Evolutionary conservation across 1,284 basidiomycete species (phyloP).

Genomic region (Malassezia globosa): DNA sequence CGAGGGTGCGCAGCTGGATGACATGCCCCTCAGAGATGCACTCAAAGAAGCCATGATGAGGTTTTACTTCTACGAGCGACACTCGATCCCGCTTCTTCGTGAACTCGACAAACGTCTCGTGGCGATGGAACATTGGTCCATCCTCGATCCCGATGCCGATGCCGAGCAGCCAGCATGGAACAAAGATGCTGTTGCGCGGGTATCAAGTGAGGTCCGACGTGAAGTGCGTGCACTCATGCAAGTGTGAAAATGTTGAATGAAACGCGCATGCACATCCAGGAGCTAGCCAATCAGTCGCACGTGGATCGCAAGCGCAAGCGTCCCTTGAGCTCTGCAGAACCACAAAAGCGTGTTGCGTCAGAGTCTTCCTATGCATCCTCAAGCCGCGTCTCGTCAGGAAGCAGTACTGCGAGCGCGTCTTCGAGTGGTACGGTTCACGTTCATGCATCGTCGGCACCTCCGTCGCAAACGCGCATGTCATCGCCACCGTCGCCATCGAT

Average conservation of each 20-base stretch:
- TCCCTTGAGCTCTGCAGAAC: neutral
- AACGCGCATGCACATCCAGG: conserved; percentile 10
- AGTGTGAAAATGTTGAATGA: conserved; percentile 30
- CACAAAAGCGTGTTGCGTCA: conserved; percentile 11
- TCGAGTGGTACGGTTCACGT: neutral
- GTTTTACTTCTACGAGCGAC: conserved; percentile 45
- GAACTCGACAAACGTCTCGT: conserved; percentile 38
- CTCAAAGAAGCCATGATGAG: conserved; percentile 44
- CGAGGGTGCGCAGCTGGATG: conserved; percentile 14
- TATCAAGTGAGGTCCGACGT: conserved; percentile 43
- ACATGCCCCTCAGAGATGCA: conserved; percentile 28
- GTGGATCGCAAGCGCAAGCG: conserved; percentile 8
- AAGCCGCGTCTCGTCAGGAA: conserved; percentile 1
- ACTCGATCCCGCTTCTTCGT: conserved; percentile 41
- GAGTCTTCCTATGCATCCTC: neutral
- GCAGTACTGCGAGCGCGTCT: neutral
- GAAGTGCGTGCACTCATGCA: conserved; percentile 40
- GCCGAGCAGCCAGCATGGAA: conserved; percentile 24
- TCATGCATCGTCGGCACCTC: neutral
- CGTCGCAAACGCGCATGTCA: neutral
- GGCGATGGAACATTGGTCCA: conserved; percentile 41
- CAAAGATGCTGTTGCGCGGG: conserved; percentile 38
- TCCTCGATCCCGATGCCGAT: conserved; percentile 18
- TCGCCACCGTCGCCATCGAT: neutral
- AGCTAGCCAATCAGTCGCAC: neutral